These are phyloP conservation scores for Penicillium verhagenii DNA, from an alignment of 495 filamentous ascomycete genomes.

Conservation along the genomic window DNA sequence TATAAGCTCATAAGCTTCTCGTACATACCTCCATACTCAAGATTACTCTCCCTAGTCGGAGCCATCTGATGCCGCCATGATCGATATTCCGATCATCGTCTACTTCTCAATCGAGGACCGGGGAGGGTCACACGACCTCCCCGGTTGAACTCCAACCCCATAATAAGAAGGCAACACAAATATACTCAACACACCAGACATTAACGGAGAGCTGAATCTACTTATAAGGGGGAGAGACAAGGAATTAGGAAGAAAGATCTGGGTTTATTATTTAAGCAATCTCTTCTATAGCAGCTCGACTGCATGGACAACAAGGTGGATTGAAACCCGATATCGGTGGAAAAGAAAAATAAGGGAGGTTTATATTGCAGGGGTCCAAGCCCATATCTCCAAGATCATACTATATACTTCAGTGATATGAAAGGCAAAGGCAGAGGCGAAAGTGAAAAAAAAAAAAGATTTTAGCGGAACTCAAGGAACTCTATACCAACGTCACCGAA, in stretches of 20 bases:
- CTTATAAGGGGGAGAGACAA: neutral
- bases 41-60: slow-evolving; percentile 3
- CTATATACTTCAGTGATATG: no score
- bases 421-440: no score
- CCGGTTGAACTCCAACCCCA: slow-evolving; percentile 1
- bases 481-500: neutral
- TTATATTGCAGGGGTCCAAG: neutral
- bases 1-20: neutral
- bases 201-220: neutral
- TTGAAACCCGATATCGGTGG: no score
- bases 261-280: neutral
- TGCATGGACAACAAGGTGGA: no score
- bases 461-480: neutral
- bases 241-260: neutral
- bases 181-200: neutral
- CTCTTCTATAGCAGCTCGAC: neutral
- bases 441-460: no score
- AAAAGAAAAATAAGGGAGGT: neutral
- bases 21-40: neutral
- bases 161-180: neutral
- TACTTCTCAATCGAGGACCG: slow-evolving; percentile 7
- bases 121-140: slow-evolving; percentile 11
- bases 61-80: neutral
- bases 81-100: slow-evolving; percentile 11
- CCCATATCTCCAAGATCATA: no score